Conservation (phyloP, 2,329 filamentous ascomycete genomes). For the Penicillium sp. region DNA sequence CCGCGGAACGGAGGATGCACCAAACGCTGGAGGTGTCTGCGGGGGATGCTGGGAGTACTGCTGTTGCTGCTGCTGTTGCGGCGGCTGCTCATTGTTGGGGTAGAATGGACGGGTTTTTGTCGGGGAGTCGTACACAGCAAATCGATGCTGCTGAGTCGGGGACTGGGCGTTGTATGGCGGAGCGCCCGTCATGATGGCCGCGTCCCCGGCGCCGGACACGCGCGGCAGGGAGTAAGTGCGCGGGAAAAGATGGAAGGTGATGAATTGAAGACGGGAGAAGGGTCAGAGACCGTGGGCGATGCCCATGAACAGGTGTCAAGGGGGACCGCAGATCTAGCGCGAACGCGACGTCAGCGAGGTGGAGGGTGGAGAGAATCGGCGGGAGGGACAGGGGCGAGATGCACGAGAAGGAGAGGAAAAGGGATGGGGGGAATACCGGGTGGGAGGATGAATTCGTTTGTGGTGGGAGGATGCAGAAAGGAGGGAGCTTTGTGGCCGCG, state of each 20-base stretch:
- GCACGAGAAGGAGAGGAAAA: conserved; percentile 1
- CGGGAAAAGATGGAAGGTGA: conserved; percentile 3
- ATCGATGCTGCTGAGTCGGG: conserved; percentile 44
- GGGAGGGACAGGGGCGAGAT: conserved; percentile 4
- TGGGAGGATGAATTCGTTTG: conserved; percentile 25
- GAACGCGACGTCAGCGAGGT: conserved; percentile 25
- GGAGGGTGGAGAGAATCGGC: conserved; percentile 7
- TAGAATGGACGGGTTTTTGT: conserved; percentile 44
- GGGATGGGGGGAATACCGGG: conserved; percentile 18
- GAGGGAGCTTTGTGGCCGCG: conserved; percentile 24
- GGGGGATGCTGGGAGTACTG: conserved; percentile 42
- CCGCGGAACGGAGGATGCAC: conserved; percentile 35
- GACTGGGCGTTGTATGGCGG: conserved; percentile 47
- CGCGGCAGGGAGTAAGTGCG: conserved; percentile 22
- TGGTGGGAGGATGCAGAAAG: conserved; percentile 27
- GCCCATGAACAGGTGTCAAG: conserved; percentile 22
- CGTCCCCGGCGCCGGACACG: conserved; percentile 28
- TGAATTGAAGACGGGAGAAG: conserved; percentile 17
- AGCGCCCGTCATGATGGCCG: conserved; percentile 44
- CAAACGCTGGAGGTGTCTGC: conserved; percentile 44
- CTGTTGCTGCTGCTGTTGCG: conserved; percentile 12
- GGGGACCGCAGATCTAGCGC: conserved; percentile 18
- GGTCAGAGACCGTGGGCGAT: conserved; percentile 9
- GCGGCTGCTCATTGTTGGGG: conserved; percentile 39
- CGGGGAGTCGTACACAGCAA: conserved; percentile 44